Percentiles rank a stretch among this genome's conserved stretches.
phyloP scores from a whole-genome alignment of 2,329 filamentous ascomycete species.

The Rhexocercosporidium sp. region DNA sequence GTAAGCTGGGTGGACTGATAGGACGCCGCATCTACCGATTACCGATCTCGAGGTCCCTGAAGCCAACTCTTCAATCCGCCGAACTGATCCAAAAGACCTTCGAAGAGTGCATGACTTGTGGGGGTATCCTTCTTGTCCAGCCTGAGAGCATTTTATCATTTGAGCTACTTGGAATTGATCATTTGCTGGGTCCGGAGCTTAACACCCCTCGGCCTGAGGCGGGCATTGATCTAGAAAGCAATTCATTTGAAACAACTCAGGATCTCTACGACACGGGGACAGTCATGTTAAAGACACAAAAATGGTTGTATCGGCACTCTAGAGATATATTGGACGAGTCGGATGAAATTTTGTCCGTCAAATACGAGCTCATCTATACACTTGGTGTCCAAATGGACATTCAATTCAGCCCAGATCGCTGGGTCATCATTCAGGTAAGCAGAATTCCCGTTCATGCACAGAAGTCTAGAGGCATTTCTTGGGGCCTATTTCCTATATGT shows the following conservation, averaged over 20 bases:
- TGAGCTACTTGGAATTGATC: slow-evolving; percentile 64
- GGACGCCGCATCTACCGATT: slow-evolving; percentile 59
- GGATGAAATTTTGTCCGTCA: slow-evolving; percentile 65
- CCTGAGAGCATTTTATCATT: slow-evolving; percentile 70
- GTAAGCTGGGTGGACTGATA: slow-evolving; percentile 60
- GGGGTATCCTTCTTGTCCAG: slow-evolving; percentile 64
- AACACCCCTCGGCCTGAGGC: not conserved
- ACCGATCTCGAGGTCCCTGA: slow-evolving; percentile 61
- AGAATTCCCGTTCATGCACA: not conserved
- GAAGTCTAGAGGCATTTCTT: too few relatives aligned
- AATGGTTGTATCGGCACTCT: slow-evolving; percentile 49
- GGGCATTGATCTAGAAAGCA: not conserved
- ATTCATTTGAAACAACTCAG: not conserved
- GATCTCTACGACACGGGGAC: slow-evolving; percentile 38
- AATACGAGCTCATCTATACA: slow-evolving; percentile 68
- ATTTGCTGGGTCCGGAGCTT: slow-evolving; percentile 42
- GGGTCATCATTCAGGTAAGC: slow-evolving; percentile 51
- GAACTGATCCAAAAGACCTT: slow-evolving; percentile 47
- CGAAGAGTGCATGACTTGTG: slow-evolving; percentile 51
- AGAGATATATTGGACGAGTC: slow-evolving; percentile 69
- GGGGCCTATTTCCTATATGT: too few relatives aligned
- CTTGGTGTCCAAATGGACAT: slow-evolving; percentile 58
- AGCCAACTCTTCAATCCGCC: slow-evolving; percentile 42
- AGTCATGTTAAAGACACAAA: slow-evolving; percentile 48
- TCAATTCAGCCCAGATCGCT: slow-evolving; percentile 60